Conservation (phyloP, 345 rosid species). For the Sisymbrium irio region DNA sequence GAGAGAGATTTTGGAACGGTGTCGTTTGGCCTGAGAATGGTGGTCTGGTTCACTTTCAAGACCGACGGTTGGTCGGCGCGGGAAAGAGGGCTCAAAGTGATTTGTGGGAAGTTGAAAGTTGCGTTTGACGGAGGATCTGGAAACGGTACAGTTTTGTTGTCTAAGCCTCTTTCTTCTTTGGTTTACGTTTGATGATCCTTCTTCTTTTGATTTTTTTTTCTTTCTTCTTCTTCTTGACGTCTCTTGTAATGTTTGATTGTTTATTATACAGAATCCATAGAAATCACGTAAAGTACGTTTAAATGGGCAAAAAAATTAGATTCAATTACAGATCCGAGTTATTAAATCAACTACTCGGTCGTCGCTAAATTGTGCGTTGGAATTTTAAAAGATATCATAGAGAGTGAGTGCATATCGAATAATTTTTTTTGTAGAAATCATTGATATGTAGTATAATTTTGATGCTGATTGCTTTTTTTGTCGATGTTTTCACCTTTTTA, state of each 20-base stretch:
- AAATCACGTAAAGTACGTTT: not conserved
- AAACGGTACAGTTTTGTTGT: slow-evolving; percentile 33
- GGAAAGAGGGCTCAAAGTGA: slow-evolving; percentile 36
- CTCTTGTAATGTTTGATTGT: slow-evolving; percentile 2
- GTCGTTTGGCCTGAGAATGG: slow-evolving; percentile 35
- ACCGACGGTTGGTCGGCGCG: slow-evolving; percentile 37
- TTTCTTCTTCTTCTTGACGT: not conserved
- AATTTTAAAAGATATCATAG: not conserved
- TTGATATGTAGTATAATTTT: not conserved
- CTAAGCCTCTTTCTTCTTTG: slow-evolving; percentile 34
- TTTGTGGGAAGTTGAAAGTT: slow-evolving; percentile 33
- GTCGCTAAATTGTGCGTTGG: not conserved
- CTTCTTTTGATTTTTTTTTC: not conserved
- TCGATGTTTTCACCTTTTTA: too few species aligned
- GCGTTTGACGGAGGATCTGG: slow-evolving; percentile 20
- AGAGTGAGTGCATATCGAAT: not conserved
- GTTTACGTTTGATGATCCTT: slow-evolving; percentile 30
- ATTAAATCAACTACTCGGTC: not conserved
- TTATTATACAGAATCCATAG: too few species aligned
- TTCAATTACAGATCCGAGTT: not conserved
- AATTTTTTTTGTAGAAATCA: not conserved
- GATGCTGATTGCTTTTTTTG: not conserved
- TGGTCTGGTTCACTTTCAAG: slow-evolving; percentile 31
- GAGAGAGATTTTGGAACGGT: slow-evolving; percentile 36
- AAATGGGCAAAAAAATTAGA: not conserved